These are phyloP conservation scores for Metschnikowia bowlesiae DNA, from an alignment of 805 yeast genomes.

Conservation along the genomic window DNA sequence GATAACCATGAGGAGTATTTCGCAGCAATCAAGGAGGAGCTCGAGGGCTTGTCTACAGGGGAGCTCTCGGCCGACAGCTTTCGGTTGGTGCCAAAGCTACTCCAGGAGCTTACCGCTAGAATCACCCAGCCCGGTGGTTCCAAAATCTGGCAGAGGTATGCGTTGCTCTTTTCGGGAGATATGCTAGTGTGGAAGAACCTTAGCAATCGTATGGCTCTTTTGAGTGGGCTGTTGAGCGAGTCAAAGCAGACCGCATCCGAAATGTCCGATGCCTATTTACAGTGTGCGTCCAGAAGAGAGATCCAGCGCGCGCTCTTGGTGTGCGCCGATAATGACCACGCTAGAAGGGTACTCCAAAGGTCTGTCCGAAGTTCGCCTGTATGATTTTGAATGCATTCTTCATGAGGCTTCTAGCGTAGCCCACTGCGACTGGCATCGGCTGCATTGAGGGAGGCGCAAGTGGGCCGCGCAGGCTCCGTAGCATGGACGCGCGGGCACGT, in stretches of 20 bases:
- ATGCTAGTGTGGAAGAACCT: constrained; percentile 66
- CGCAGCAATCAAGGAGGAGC: constrained; percentile 63
- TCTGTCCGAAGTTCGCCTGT: too few species aligned
- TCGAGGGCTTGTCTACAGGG: constrained; percentile 45
- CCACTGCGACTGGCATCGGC: too few species aligned
- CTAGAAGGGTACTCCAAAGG: constrained; percentile 1
- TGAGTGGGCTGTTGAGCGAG: constrained; percentile 50
- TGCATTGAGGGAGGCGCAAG: too few species aligned
- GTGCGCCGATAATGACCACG: constrained; percentile 40
- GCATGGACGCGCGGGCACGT: background rate
- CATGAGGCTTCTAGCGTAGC: too few species aligned
- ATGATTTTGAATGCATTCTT: too few species aligned
- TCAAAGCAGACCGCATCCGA: constrained; percentile 47
- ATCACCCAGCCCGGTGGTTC: constrained; percentile 23
- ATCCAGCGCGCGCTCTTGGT: constrained; percentile 67
- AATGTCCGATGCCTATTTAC: constrained; percentile 49
- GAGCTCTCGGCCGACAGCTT: constrained; percentile 48
- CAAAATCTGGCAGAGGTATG: constrained; percentile 60
- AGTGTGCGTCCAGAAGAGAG: constrained; percentile 46
- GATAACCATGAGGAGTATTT: constrained; percentile 57
- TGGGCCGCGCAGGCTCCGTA: too few species aligned
- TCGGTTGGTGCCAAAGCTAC: constrained; percentile 54
- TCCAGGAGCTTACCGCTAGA: constrained; percentile 47
- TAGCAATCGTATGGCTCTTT: constrained; percentile 50
- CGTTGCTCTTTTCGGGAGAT: constrained; percentile 71